Conservation (phyloP, 441 rosid species). For the Hura crepitans region DNA sequence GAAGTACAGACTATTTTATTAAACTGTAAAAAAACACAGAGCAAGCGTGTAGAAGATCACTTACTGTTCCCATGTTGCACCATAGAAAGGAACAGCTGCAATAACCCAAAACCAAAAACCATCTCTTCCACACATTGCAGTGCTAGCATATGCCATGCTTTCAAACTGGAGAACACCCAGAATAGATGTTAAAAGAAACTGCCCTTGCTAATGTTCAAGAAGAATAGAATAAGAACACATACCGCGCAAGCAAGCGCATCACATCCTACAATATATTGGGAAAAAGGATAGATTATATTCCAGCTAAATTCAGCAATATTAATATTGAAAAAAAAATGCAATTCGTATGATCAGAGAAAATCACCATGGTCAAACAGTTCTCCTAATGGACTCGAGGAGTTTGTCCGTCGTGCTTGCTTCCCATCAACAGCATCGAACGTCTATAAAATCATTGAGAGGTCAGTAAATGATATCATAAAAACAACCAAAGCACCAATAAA, state of each 20-base stretch:
- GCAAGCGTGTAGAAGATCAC: slow-evolving; percentile 29
- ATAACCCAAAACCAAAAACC: slow-evolving; percentile 94
- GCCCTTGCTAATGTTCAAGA: slow-evolving; percentile 5
- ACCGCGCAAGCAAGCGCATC: slow-evolving; percentile 99
- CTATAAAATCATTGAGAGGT: slow-evolving; percentile 30
- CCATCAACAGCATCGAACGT: slow-evolving; percentile 99
- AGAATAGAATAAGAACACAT: slow-evolving; percentile 32
- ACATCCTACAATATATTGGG: slow-evolving; percentile 56
- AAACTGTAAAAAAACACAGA: slow-evolving; percentile 4
- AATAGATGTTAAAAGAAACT: slow-evolving; percentile 19
- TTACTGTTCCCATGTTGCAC: slow-evolving; percentile 98
- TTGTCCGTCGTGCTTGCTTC: slow-evolving; percentile 96
- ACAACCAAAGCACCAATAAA: background rate
- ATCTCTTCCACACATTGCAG: slow-evolving; percentile 90
- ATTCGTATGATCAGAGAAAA: slow-evolving; percentile 19
- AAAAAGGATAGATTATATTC: slow-evolving; percentile 17
- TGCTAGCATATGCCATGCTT: slow-evolving; percentile 83
- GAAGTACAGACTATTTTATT: background rate
- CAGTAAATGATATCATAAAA: slow-evolving; percentile 14
- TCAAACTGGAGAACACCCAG: slow-evolving; percentile 54
- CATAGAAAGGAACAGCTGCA: slow-evolving; percentile 83
- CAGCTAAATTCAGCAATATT: slow-evolving; percentile 22
- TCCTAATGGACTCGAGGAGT: slow-evolving; percentile 88
- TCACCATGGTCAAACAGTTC: slow-evolving; percentile 98
- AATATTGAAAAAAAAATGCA: slow-evolving; percentile 12